These are phyloP conservation scores for Penicillium sp. DNA, from an alignment of 2,329 filamentous ascomycete genomes.

Conservation along the genomic window DNA sequence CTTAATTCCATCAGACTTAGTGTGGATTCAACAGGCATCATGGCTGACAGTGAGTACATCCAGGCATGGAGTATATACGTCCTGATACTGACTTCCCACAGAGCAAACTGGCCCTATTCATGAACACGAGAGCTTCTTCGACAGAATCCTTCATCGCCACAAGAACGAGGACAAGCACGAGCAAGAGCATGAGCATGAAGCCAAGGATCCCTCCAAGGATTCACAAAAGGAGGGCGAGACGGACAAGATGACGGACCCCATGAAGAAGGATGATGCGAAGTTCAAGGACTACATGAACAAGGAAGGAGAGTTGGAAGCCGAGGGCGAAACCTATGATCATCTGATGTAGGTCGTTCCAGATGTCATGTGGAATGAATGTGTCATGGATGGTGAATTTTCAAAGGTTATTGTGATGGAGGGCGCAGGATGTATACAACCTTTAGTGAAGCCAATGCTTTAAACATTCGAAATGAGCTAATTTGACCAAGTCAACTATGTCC, in stretches of 20 bases:
- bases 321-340: conserved; percentile 10
- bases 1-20: background rate
- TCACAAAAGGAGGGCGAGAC: conserved; percentile 5
- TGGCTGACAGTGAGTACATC: conserved; percentile 13
- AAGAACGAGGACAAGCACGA: conserved; percentile 4
- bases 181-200: conserved; percentile 3
- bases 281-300: background rate
- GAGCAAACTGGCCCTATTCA: conserved; percentile 2
- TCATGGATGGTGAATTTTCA: no score
- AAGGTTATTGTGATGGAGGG: no score
- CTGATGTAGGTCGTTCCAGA: conserved; percentile 1
- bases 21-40: background rate
- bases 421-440: no score
- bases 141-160: conserved; percentile 13
- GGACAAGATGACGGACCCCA: conserved; percentile 12
- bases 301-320: conserved; percentile 5
- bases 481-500: no score
- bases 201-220: background rate
- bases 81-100: background rate
- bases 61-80: background rate
- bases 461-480: no score
- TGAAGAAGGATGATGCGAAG: conserved; percentile 7
- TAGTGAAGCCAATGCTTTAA: no score
- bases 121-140: conserved; percentile 18
- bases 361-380: background rate